Percentiles rank a stretch among this genome's conserved stretches.
Evolutionary conservation across 768 basidiomycete genomes (phyloP).

Genomic region (Leccinum uliginosum): DNA sequence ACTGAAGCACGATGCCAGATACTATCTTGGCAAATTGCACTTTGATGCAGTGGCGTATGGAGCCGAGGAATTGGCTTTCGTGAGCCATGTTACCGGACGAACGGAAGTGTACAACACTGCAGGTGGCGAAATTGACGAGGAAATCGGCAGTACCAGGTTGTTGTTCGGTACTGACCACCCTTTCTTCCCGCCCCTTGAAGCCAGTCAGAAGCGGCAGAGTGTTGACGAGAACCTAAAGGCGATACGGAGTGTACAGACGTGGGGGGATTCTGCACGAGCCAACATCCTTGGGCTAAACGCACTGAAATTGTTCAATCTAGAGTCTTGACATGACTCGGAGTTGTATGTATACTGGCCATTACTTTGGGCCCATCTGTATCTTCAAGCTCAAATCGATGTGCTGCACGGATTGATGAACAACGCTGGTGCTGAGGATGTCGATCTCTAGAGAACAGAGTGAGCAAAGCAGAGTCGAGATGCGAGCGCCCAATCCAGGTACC

Average conservation of each 20-base stretch:
- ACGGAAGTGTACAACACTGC: conserved; percentile 42
- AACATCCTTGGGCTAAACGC: conserved; percentile 74
- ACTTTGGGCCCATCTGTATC: conserved; percentile 63
- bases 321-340: conserved; percentile 13
- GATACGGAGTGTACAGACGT: conserved; percentile 39
- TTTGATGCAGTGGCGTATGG: conserved; percentile 88
- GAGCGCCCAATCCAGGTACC: conserved; percentile 43
- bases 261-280: conserved; percentile 48
- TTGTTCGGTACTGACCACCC: conserved; percentile 88
- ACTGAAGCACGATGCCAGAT: conserved; percentile 77
- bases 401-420: conserved; percentile 85
- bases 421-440: conserved; percentile 90
- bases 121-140: conserved; percentile 28
- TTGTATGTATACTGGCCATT: conserved; percentile 8
- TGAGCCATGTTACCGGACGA: conserved; percentile 64
- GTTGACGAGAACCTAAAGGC: conserved; percentile 84
- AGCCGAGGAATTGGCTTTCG: conserved; percentile 77
- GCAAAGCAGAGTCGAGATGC: neutral
- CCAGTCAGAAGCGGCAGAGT: conserved; percentile 73
- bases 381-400: conserved; percentile 98
- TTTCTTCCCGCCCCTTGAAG: conserved; percentile 79
- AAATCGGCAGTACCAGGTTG: conserved; percentile 54
- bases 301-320: conserved; percentile 59
- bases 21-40: conserved; percentile 75
- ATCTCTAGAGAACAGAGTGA: conserved; percentile 57